Evolutionary conservation across 768 basidiomycete species (phyloP).

Genomic region (Cystobasidium onofrii): DNA sequence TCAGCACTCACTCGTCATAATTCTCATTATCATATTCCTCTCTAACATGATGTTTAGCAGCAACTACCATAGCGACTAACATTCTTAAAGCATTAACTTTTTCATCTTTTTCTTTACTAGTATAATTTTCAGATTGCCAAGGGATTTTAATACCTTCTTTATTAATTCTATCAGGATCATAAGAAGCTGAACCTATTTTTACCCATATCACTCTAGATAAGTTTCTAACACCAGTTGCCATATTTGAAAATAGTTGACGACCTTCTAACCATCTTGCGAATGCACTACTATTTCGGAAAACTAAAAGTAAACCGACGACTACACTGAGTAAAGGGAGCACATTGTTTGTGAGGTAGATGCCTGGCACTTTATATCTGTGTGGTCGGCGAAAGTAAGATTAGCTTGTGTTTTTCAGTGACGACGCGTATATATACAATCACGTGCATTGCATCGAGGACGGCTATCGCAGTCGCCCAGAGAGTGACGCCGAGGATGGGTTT

Average conservation of each 20-base stretch:
- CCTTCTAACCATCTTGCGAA: slow-evolving; percentile 32
- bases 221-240: slow-evolving; percentile 26
- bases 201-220: slow-evolving; percentile 22
- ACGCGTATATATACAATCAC: too few relatives aligned
- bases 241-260: slow-evolving; percentile 16
- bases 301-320: slow-evolving; percentile 29
- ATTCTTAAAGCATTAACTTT: slow-evolving; percentile 36
- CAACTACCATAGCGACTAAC: slow-evolving; percentile 38
- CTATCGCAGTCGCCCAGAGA: slow-evolving; percentile 11
- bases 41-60: slow-evolving; percentile 39
- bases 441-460: slow-evolving; percentile 7
- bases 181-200: slow-evolving; percentile 3
- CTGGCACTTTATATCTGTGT: not conserved
- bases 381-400: too few relatives aligned
- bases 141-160: not conserved
- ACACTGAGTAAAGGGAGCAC: slow-evolving; percentile 33
- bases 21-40: slow-evolving; percentile 37
- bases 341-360: slow-evolving; percentile 26
- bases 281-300: slow-evolving; percentile 22
- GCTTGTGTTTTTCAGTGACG: too few relatives aligned
- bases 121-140: slow-evolving; percentile 5
- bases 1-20: slow-evolving; percentile 22
- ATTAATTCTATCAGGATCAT: slow-evolving; percentile 10
- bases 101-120: slow-evolving; percentile 30
- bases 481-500: slow-evolving; percentile 15